A percentile compares a stretch with the other conserved stretches of the same genome.
These are phyloP conservation scores for Arabidopsis arenosa DNA, from an alignment of 345 rosid genomes.

Conservation along the genomic window DNA sequence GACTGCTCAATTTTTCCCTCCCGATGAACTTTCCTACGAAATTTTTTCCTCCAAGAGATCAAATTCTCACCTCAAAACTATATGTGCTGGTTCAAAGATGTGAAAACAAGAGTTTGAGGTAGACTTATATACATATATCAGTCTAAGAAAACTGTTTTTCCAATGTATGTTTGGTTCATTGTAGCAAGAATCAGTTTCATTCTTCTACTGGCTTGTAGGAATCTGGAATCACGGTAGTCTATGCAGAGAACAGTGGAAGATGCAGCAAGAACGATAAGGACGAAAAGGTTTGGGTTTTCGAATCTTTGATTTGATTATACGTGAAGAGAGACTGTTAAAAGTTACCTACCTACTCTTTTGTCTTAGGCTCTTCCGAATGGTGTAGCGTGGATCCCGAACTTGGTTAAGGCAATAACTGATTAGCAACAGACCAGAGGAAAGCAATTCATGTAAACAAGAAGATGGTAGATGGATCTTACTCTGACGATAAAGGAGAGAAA, in stretches of 20 bases:
- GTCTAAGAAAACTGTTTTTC: neutral
- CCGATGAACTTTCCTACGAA: constrained; percentile 72
- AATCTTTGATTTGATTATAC: no score
- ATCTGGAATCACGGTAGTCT: constrained; percentile 55
- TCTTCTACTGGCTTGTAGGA: constrained; percentile 51
- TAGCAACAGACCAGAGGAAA: constrained; percentile 65
- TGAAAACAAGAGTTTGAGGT: constrained; percentile 68
- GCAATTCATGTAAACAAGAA: constrained; percentile 65
- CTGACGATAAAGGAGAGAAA: constrained; percentile 68
- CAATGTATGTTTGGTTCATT: neutral
- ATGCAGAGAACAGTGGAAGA: constrained; percentile 87
- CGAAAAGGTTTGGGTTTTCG: constrained; percentile 65
- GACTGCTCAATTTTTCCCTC: constrained; percentile 85
- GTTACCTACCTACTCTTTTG: neutral
- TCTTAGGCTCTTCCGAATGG: constrained; percentile 71
- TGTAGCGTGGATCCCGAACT: constrained; percentile 67
- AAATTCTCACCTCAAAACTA: constrained; percentile 66
- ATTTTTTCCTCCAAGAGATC: constrained; percentile 68
- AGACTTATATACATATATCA: neutral
- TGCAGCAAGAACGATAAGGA: constrained; percentile 78
- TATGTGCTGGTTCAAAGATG: constrained; percentile 61
- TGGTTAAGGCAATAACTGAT: constrained; percentile 65
- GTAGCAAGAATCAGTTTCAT: constrained; percentile 4
- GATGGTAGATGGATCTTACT: constrained; percentile 73
- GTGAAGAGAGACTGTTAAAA: no score